Evolutionary conservation across 768 basidiomycete species (phyloP).

Genomic region (Suillus lakei): DNA sequence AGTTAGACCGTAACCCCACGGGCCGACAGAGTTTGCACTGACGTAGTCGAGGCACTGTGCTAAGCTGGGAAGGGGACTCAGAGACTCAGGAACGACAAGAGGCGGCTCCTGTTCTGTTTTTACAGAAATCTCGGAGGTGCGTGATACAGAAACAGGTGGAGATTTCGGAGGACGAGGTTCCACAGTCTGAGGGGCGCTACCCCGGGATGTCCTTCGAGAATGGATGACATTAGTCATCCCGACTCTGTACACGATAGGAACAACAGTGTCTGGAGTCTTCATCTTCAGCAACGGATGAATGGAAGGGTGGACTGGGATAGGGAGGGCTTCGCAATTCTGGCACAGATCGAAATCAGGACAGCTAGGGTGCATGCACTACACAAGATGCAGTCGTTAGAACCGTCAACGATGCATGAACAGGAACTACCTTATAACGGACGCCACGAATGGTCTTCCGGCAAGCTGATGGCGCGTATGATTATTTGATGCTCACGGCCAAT

Average conservation of each 20-base stretch:
- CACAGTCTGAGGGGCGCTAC: not conserved
- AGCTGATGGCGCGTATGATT: conserved; percentile 14
- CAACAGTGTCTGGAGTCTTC: conserved; percentile 50
- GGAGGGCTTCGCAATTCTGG: conserved; percentile 75
- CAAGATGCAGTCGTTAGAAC: conserved; percentile 9
- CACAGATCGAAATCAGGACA: conserved; percentile 88
- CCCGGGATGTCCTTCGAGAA: not conserved
- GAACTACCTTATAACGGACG: conserved; percentile 70
- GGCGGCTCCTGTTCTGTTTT: not conserved
- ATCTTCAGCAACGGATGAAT: conserved; percentile 81
- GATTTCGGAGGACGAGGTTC: not conserved
- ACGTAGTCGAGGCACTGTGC: not conserved
- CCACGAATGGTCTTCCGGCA: conserved; percentile 63
- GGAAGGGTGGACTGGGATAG: conserved; percentile 73
- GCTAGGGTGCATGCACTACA: conserved; percentile 75
- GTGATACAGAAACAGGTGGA: not conserved
- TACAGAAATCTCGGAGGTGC: not conserved
- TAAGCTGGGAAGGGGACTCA: not conserved
- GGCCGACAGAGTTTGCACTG: not conserved
- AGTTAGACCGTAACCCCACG: not conserved
- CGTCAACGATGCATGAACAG: not conserved
- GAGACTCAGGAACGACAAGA: not conserved
- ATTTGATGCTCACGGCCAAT: too few relatives aligned
- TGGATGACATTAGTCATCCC: conserved; percentile 19
- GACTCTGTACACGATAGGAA: conserved; percentile 47